phyloP scores from a whole-genome alignment of 352 stramenopile genomes.

The Phytopythium mirpurense region DNA sequence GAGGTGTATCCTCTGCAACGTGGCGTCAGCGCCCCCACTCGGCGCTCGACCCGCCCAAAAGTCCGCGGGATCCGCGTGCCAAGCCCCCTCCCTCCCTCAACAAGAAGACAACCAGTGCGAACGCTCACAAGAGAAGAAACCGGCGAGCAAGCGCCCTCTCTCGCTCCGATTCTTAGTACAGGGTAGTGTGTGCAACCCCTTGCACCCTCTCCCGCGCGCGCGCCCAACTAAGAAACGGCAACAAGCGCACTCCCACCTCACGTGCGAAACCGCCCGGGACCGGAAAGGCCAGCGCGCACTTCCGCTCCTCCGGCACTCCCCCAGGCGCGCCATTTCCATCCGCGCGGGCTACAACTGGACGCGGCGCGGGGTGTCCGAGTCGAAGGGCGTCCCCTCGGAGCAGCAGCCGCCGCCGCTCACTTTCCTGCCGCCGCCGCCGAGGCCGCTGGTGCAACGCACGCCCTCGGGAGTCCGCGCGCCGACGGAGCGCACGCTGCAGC shows the following conservation, averaged over 20 bases:
- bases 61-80: too few relatives aligned
- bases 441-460: background rate
- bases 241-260: too few relatives aligned
- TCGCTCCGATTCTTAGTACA: background rate
- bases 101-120: too few relatives aligned
- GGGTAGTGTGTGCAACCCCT: too few relatives aligned
- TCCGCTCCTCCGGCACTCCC: background rate
- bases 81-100: too few relatives aligned
- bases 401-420: background rate
- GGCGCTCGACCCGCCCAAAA: too few relatives aligned
- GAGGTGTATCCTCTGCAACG: background rate
- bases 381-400: background rate
- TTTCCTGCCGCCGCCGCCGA: background rate
- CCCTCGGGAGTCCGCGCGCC: conserved; percentile 4
- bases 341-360: conserved; percentile 1
- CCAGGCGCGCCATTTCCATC: background rate
- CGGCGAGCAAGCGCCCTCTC: background rate
- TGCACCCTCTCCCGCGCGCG: too few relatives aligned
- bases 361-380: background rate
- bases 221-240: conserved; percentile 1
- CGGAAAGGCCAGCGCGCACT: background rate
- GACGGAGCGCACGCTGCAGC: background rate
- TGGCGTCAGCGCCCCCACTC: too few relatives aligned
- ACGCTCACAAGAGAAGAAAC: too few relatives aligned
- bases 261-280: conserved; percentile 1